phyloP scores from a whole-genome alignment of 75 land plant genomes.

The Adiantum capillusveneris region DNA sequence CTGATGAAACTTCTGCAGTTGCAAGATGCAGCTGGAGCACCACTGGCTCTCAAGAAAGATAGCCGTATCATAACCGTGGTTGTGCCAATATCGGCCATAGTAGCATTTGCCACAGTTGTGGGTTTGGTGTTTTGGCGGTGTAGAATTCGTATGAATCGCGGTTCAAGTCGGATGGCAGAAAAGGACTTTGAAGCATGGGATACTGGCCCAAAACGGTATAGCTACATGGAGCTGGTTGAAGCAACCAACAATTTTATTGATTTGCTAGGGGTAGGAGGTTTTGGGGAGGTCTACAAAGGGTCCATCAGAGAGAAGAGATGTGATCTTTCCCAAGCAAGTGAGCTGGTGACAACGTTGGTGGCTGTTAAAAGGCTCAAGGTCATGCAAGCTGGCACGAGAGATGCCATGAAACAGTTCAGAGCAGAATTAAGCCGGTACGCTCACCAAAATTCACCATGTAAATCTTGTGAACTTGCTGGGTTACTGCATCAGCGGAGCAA shows the following conservation, averaged over 20 bases:
- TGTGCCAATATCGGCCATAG: background rate
- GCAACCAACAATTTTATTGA: too few relatives aligned
- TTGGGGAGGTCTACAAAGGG: too few relatives aligned
- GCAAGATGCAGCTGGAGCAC: background rate
- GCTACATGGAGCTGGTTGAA: too few relatives aligned
- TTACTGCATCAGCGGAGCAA: conserved; percentile 5
- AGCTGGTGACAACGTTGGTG: background rate
- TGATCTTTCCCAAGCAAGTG: too few relatives aligned
- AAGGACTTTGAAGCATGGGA: too few relatives aligned
- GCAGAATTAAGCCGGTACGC: conserved; percentile 21
- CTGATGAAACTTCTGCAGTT: background rate
- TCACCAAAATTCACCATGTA: conserved; percentile 15
- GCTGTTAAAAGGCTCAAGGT: background rate
- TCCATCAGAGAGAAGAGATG: too few relatives aligned
- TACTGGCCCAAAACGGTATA: too few relatives aligned
- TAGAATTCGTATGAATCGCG: too few relatives aligned
- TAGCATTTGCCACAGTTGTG: background rate
- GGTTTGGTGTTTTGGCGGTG: too few relatives aligned
- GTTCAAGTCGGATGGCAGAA: too few relatives aligned
- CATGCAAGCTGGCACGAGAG: conserved; percentile 6
- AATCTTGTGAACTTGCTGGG: conserved; percentile 7
- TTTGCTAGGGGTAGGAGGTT: too few relatives aligned
- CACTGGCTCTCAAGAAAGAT: background rate
- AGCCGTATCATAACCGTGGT: background rate
- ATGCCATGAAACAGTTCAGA: conserved; percentile 14